Conservation (phyloP, 371 early-diverging fungal genomes). For the Capniomyces stellatus region DNA sequence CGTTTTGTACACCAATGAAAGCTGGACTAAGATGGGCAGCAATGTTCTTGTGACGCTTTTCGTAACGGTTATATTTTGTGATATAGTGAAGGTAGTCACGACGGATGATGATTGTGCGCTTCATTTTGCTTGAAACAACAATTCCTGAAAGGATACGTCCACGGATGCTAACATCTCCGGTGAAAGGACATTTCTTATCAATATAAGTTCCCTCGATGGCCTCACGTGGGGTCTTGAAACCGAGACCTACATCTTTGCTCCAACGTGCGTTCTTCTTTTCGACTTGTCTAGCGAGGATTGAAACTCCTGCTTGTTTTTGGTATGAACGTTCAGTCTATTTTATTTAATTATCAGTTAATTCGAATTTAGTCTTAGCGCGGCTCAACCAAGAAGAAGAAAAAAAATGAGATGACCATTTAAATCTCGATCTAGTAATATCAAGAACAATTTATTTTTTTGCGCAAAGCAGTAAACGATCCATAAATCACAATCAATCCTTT, state of each 20-base stretch:
- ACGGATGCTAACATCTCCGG: conserved; percentile 94
- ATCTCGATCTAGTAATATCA: no score
- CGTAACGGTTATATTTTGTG: conserved; percentile 99
- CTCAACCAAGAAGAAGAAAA: no score
- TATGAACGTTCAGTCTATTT: conserved; percentile 73
- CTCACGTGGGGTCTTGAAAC: conserved; percentile 98
- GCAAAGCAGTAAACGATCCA: no score
- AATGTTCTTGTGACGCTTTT: conserved; percentile 99
- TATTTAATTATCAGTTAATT: no score
- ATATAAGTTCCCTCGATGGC: conserved; percentile 95
- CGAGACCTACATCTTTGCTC: conserved; percentile 97
- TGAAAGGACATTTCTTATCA: conserved; percentile 99
- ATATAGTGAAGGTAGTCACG: conserved; percentile 99
- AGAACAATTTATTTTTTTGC: no score
- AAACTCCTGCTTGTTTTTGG: conserved; percentile 94
- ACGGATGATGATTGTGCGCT: conserved; percentile 95
- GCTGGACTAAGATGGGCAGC: conserved; percentile 97
- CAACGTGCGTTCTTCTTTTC: conserved; percentile 61
- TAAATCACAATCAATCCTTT: no score
- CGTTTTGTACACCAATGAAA: conserved; percentile 89
- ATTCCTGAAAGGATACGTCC: conserved; percentile 96
- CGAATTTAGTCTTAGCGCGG: no score
- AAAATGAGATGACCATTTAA: no score
- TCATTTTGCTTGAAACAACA: conserved; percentile 97
- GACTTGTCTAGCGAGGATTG: conserved; percentile 76